A percentile compares a stretch with the other conserved stretches of the same genome.
Evolutionary conservation across 768 basidiomycete genomes (phyloP).

Genomic region (Psilocybe azurescens): DNA sequence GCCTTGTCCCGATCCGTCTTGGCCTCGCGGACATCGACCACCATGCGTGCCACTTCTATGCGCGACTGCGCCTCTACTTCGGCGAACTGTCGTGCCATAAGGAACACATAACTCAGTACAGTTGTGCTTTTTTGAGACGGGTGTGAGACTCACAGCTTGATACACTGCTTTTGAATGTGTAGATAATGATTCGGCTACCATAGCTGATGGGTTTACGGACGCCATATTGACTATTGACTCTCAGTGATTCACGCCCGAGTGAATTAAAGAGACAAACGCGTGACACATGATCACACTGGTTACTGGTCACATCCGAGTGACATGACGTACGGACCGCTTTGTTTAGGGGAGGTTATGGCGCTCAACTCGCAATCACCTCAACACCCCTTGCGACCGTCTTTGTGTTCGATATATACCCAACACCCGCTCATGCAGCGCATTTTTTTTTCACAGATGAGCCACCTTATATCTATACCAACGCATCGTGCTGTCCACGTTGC

Average conservation of each 20-base stretch:
- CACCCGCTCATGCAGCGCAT: no score
- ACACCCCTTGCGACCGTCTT: no score
- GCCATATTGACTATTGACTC: background rate
- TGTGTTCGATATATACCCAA: no score
- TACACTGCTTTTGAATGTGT: constrained; percentile 35
- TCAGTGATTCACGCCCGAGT: background rate
- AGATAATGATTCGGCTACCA: constrained; percentile 33
- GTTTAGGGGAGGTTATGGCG: background rate
- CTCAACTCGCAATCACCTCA: background rate
- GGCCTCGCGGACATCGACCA: constrained; percentile 50
- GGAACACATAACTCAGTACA: background rate
- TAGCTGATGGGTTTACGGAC: constrained; percentile 28
- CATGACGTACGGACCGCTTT: background rate
- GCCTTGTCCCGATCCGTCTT: constrained; percentile 53
- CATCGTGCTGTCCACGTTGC: no score
- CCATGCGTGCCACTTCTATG: constrained; percentile 54
- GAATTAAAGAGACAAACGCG: background rate
- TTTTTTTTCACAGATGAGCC: no score
- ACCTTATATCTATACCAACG: no score
- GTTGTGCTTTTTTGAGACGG: background rate
- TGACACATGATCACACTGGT: background rate
- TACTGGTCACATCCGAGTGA: background rate
- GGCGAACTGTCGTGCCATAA: constrained; percentile 45
- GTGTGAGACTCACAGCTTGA: constrained; percentile 29
- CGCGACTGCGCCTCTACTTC: constrained; percentile 61